Percentiles rank a stretch among this genome's conserved stretches.
phyloP scores from a whole-genome alignment of 2,329 filamentous ascomycete genomes.

The Nemania diffusa region DNA sequence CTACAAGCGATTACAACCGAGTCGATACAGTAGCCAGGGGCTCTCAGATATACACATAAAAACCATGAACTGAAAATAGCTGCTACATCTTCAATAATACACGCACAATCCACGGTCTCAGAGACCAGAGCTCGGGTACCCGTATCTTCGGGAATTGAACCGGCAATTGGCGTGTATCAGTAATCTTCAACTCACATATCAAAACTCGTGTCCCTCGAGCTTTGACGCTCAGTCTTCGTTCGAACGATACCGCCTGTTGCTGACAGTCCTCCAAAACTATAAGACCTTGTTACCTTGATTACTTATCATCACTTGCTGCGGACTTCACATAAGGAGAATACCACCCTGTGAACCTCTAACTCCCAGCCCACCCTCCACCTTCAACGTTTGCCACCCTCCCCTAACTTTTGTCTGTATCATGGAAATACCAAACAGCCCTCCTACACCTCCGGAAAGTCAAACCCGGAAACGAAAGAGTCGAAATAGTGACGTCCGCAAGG shows the following conservation, averaged over 20 bases:
- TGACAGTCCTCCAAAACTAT: conserved; percentile 5
- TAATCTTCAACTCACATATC: conserved; percentile 29
- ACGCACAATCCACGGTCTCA: conserved; percentile 18
- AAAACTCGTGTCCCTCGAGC: conserved; percentile 11
- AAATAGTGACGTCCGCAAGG: conserved; percentile 47
- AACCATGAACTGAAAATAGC: conserved; percentile 10
- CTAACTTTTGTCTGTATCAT: conserved; percentile 35
- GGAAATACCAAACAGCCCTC: conserved; percentile 36
- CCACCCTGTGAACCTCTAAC: not conserved
- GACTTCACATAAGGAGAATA: not conserved
- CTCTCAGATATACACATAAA: conserved; percentile 9
- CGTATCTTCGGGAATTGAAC: conserved; percentile 25
- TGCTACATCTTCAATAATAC: conserved; percentile 18
- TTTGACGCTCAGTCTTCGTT: not conserved
- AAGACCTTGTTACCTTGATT: conserved; percentile 1
- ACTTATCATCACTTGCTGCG: not conserved
- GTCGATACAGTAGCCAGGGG: conserved; percentile 13
- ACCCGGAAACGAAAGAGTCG: conserved; percentile 42
- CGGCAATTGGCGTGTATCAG: conserved; percentile 32
- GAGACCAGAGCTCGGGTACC: not conserved
- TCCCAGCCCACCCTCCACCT: not conserved
- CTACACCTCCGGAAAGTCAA: conserved; percentile 31
- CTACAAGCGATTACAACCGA: conserved; percentile 1
- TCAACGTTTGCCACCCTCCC: not conserved
- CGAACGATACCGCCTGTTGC: conserved; percentile 23